Base-by-base conservation (phyloP, 192 early-diverging fungal species). In the Backusella morwellensis region DNA sequence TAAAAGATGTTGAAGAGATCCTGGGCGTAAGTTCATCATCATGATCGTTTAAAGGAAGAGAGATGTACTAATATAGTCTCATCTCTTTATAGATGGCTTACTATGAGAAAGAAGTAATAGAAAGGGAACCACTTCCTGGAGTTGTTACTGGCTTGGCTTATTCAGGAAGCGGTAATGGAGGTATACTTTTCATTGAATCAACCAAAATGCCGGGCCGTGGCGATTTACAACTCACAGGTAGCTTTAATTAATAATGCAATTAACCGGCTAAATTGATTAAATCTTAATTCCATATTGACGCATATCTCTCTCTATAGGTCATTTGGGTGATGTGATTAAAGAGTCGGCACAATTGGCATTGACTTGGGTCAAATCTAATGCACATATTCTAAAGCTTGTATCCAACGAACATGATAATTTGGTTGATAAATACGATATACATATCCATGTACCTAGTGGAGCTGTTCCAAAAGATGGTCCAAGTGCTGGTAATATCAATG, bases 401-500 rank as follows among this genome's bases (percentile, higher is more conserved):
- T 81, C 77, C 23, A 73, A 76, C 0, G 44, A 79, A 26, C 73
- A n/a, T 35, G 47, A 67, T 42, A 82, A 86, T 80, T 85, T 90
- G 44, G 76, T 86, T 32, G 78, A 81, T 4, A 79, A 90, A 36
- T 70, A 75, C 6, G 93, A 94, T 81, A 83, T 97, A 9, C 95
- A 97, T 79, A 89, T 97, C 32, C 95, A 97, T 77, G 85, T 96
- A 74, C 95, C 95, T 4, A 88, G 87, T 15, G 95, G 95, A 29
- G 90, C 93, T 14, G 90, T 88, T 7, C 91, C 91, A 12, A 97
- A 97, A 80, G 95, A 97, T 85, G 95, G 95, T 0, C 93, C 92
- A 72, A 93, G 86, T 9, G 85, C 86, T 14, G 86, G 89, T 74
- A 74, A 56, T 35, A 21, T 21, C 17, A 35, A 35, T 17, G 42